These are phyloP conservation scores for Kurtzmaniella natalensis DNA, from an alignment of 1,139 yeast genomes.

Conservation along the genomic window DNA sequence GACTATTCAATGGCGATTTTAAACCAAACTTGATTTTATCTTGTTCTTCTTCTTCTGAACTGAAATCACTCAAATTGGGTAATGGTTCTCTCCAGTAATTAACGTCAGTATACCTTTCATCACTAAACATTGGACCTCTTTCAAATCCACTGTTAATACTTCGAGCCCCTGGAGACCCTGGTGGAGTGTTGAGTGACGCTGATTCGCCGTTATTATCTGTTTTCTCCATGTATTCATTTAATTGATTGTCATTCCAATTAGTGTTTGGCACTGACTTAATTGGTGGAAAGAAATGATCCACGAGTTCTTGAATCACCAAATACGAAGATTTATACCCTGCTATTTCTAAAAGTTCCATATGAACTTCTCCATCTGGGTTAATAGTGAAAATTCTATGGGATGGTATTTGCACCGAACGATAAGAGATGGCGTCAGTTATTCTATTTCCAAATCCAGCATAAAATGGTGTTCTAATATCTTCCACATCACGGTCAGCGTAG, in stretches of 20 bases:
- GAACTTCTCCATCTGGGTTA: constrained; percentile 95
- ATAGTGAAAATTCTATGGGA: constrained; percentile 93
- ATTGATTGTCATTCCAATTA: constrained; percentile 38
- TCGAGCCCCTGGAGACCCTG: constrained; percentile 10
- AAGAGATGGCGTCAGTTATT: constrained; percentile 94
- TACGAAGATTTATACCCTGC: constrained; percentile 91
- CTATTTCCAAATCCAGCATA: constrained; percentile 98
- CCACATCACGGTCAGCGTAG: constrained; percentile 7
- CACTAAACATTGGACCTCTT: constrained; percentile 18
- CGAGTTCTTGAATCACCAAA: constrained; percentile 85
- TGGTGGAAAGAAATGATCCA: constrained; percentile 97
- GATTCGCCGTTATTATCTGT: constrained; percentile 2
- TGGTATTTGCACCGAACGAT: constrained; percentile 91
- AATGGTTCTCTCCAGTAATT: constrained; percentile 91
- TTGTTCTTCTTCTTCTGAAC: constrained; percentile 25
- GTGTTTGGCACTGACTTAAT: constrained; percentile 40
- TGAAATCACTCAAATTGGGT: constrained; percentile 55
- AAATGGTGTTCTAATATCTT: constrained; percentile 62
- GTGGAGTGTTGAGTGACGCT: constrained; percentile 4
- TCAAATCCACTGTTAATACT: constrained; percentile 3
- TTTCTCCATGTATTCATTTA: constrained; percentile 27
- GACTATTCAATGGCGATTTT: constrained; percentile 5
- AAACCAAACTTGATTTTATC: constrained; percentile 3
- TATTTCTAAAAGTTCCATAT: constrained; percentile 90
- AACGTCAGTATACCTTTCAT: constrained; percentile 76